Evolutionary conservation across 2,329 filamentous ascomycete genomes (phyloP).

Genomic region (Zymoseptoria crescenta): DNA sequence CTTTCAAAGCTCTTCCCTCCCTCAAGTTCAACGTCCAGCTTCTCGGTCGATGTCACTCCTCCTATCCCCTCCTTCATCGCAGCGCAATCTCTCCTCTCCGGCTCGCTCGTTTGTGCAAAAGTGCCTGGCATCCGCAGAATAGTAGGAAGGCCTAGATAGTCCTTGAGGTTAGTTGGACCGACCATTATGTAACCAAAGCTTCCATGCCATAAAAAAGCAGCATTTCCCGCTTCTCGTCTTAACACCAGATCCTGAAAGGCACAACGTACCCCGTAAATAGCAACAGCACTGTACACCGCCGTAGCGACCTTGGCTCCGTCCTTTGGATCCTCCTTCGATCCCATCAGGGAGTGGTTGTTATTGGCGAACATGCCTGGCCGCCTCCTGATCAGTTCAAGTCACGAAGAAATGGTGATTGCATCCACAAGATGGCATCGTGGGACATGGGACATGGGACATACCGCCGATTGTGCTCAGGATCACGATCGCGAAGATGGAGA

Average conservation of each 20-base stretch:
- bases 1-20: not conserved
- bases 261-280: constrained; percentile 79
- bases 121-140: constrained; percentile 84
- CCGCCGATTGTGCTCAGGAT: constrained; percentile 59
- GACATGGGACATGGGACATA: constrained; percentile 89
- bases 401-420: not conserved
- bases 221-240: not conserved
- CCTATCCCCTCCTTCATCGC: constrained; percentile 31
- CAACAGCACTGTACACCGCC: constrained; percentile 79
- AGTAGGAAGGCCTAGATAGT: constrained; percentile 67
- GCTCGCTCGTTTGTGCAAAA: constrained; percentile 75
- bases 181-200: not conserved
- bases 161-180: constrained; percentile 1
- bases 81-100: constrained; percentile 77
- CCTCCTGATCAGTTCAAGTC: not conserved
- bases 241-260: not conserved
- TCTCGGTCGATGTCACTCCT: not conserved
- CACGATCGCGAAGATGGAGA: constrained; percentile 57
- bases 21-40: not conserved
- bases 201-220: not conserved
- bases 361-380: constrained; percentile 62
- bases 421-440: constrained; percentile 41
- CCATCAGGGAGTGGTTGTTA: constrained; percentile 77
- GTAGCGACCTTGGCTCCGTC: constrained; percentile 71
- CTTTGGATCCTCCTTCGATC: constrained; percentile 53